These are phyloP conservation scores for Aspergillus puulaauensis DNA, from an alignment of 2,329 filamentous ascomycete species.

Conservation along the genomic window DNA sequence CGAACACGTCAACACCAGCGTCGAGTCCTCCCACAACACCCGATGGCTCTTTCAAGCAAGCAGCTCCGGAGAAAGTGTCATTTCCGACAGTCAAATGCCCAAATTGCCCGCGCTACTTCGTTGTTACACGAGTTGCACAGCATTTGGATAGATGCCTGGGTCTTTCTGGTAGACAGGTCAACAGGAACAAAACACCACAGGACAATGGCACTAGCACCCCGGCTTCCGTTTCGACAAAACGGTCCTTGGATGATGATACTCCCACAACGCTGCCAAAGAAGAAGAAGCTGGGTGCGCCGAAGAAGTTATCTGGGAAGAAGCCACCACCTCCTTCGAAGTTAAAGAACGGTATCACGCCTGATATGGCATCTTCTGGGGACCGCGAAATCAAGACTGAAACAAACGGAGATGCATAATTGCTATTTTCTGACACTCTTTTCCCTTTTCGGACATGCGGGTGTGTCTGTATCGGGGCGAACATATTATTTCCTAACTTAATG, in stretches of 20 bases:
- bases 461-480: conserved; percentile 19
- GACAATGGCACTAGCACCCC: conserved; percentile 43
- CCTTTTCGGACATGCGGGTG: conserved; percentile 9
- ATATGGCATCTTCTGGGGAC: conserved; percentile 25
- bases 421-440: neutral
- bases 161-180: conserved; percentile 53
- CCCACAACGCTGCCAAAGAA: conserved; percentile 49
- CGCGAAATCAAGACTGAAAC: conserved; percentile 36
- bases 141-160: conserved; percentile 63
- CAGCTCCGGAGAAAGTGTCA: conserved; percentile 29
- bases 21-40: conserved; percentile 37
- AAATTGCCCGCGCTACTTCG: conserved; percentile 60
- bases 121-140: conserved; percentile 61
- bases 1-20: conserved; percentile 30
- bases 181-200: conserved; percentile 46
- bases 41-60: conserved; percentile 32
- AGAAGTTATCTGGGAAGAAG: conserved; percentile 38
- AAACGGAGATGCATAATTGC: conserved; percentile 26
- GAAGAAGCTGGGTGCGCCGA: conserved; percentile 46
- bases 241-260: conserved; percentile 43
- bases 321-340: conserved; percentile 38
- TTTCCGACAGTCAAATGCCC: conserved; percentile 54
- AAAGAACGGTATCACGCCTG: conserved; percentile 42
- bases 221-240: conserved; percentile 35
- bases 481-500: conserved; percentile 22